Conservation (phyloP, 805 yeast genomes). For the Teunomyces panamensis region DNA sequence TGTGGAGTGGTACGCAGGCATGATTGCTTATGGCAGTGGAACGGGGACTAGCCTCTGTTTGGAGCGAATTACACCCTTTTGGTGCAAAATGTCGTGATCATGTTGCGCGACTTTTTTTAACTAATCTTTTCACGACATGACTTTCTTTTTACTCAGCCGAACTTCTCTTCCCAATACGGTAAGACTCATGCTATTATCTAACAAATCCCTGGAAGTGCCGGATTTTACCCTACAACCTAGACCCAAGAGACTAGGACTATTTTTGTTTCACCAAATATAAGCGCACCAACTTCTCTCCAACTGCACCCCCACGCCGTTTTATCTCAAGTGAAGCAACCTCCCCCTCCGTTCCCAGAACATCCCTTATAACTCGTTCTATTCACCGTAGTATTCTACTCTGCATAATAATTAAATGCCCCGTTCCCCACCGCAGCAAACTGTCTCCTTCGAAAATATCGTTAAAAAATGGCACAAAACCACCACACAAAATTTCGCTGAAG, state of each 20-base stretch:
- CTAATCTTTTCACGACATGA: not conserved
- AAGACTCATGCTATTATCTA: not conserved
- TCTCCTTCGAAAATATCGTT: slow-evolving; percentile 1
- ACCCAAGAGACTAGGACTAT: not conserved
- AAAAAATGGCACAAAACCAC: slow-evolving; percentile 1
- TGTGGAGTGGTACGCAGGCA: slow-evolving; percentile 78
- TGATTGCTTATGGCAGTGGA: slow-evolving; percentile 9
- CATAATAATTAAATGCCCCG: not conserved
- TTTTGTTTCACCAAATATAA: not conserved
- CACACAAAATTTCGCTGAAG: slow-evolving; percentile 2
- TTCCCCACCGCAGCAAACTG: slow-evolving; percentile 1
- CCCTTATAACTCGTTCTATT: no score
- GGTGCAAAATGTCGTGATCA: not conserved
- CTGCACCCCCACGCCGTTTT: no score
- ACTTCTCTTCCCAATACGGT: not conserved
- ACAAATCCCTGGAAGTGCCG: not conserved
- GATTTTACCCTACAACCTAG: not conserved
- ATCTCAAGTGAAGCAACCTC: no score
- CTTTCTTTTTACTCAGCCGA: not conserved
- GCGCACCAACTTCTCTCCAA: not conserved
- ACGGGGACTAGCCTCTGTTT: no score
- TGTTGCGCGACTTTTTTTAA: not conserved
- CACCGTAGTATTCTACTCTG: no score
- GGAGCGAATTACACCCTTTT: no score
- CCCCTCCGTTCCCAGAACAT: no score